Evolutionary conservation across 345 rosid genomes (phyloP).

Genomic region (Dipteronia sinensis): DNA sequence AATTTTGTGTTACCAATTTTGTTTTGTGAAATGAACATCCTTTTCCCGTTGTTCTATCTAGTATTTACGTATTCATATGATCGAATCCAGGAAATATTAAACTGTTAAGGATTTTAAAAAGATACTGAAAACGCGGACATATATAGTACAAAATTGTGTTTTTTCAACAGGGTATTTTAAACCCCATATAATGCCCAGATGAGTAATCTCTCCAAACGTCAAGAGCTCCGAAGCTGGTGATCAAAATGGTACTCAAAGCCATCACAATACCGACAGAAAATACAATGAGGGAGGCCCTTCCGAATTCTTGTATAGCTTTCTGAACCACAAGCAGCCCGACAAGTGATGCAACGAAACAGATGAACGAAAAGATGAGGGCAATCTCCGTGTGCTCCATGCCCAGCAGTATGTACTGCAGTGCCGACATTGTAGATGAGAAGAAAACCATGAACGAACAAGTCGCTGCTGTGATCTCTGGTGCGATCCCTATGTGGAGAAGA

Average conservation of each 20-base stretch:
- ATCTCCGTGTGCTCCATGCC: slow-evolving; percentile 65
- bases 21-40: background rate
- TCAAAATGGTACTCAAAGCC: slow-evolving; percentile 74
- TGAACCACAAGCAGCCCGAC: slow-evolving; percentile 72
- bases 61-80: background rate
- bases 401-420: slow-evolving; percentile 60
- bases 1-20: slow-evolving; percentile 1
- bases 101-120: no score
- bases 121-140: no score
- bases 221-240: slow-evolving; percentile 72
- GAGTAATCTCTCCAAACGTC: slow-evolving; percentile 62
- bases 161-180: slow-evolving; percentile 63
- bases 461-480: slow-evolving; percentile 86
- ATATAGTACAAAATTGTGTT: no score
- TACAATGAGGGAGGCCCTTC: slow-evolving; percentile 83
- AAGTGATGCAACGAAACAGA: slow-evolving; percentile 70
- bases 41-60: background rate
- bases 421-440: slow-evolving; percentile 75
- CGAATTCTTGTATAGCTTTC: slow-evolving; percentile 50
- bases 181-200: slow-evolving; percentile 73
- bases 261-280: slow-evolving; percentile 78
- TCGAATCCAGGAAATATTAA: no score
- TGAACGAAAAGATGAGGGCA: slow-evolving; percentile 51
- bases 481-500: slow-evolving; percentile 76
- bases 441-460: slow-evolving; percentile 74